Evolutionary conservation across 192 early-diverging fungal genomes (phyloP).

Genomic region (Podila epigama): DNA sequence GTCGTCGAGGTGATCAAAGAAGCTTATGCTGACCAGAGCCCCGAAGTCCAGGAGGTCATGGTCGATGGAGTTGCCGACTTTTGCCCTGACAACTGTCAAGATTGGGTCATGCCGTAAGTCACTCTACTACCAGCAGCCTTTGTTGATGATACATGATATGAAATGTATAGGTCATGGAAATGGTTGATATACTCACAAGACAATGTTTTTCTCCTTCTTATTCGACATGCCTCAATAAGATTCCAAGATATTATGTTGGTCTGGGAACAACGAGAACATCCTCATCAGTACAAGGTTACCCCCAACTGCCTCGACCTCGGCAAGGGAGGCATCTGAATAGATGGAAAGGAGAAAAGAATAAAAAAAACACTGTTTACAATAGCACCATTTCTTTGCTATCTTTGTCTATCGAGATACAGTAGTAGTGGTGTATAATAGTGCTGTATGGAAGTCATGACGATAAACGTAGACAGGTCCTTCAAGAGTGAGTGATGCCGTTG

Average conservation of each 20-base stretch:
- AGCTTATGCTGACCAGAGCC: background rate
- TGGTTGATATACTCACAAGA: background rate
- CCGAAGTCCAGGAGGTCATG: conserved; percentile 9
- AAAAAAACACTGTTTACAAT: background rate
- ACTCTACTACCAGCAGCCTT: background rate
- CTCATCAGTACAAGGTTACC: conserved; percentile 13
- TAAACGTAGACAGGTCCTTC: too few relatives aligned
- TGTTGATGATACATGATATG: background rate
- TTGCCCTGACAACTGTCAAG: conserved; percentile 39
- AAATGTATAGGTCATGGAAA: background rate
- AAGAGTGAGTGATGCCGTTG: too few relatives aligned
- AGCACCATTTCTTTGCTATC: background rate
- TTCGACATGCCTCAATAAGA: background rate
- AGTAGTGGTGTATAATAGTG: too few relatives aligned
- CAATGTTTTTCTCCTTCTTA: background rate
- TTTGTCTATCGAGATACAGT: too few relatives aligned
- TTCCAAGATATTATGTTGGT: conserved; percentile 39
- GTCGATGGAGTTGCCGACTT: conserved; percentile 12
- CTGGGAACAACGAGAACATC: conserved; percentile 41
- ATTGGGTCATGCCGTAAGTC: conserved; percentile 39
- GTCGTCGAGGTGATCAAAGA: background rate
- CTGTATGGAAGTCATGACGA: too few relatives aligned
- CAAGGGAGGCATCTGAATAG: conserved; percentile 27
- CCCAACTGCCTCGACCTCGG: conserved; percentile 35
- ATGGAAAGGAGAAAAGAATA: background rate